phyloP scores from a whole-genome alignment of 345 rosid genomes.

The Euclidium syriacum region DNA sequence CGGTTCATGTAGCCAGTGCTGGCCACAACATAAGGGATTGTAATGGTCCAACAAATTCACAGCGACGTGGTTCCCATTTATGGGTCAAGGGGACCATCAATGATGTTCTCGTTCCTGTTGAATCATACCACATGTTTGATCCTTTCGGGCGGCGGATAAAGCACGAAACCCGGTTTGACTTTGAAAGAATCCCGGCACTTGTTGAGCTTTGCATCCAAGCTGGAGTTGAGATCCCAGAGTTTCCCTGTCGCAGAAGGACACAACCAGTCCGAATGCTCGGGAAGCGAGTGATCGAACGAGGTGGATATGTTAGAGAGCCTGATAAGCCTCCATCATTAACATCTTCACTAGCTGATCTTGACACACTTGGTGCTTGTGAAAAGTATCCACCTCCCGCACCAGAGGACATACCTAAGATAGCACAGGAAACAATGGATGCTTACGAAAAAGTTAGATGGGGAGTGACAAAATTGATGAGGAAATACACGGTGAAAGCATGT shows the following conservation, averaged over 20 bases:
- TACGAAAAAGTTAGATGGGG: slow-evolving; percentile 58
- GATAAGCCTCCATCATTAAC: slow-evolving; percentile 36
- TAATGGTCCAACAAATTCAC: slow-evolving; percentile 38
- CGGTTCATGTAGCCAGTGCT: slow-evolving; percentile 61
- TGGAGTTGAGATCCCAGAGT: slow-evolving; percentile 76
- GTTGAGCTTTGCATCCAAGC: slow-evolving; percentile 91
- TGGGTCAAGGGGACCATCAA: slow-evolving; percentile 74
- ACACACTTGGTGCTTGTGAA: slow-evolving; percentile 54
- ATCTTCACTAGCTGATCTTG: slow-evolving; percentile 59
- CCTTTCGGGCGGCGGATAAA: slow-evolving; percentile 74
- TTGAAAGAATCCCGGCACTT: slow-evolving; percentile 79
- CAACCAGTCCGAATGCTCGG: slow-evolving; percentile 72
- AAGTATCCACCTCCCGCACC: slow-evolving; percentile 48
- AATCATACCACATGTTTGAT: slow-evolving; percentile 80
- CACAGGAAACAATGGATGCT: slow-evolving; percentile 74
- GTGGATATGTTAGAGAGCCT: slow-evolving; percentile 62
- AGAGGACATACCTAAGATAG: slow-evolving; percentile 57
- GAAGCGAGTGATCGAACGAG: slow-evolving; percentile 61
- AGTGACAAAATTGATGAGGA: slow-evolving; percentile 61
- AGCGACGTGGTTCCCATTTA: slow-evolving; percentile 52
- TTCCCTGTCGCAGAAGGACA: slow-evolving; percentile 76
- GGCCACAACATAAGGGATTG: slow-evolving; percentile 71
- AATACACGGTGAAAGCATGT: slow-evolving; percentile 81
- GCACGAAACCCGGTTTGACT: slow-evolving; percentile 77
- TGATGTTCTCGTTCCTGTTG: slow-evolving; percentile 74